Percentiles rank a stretch among this genome's conserved stretches.
Evolutionary conservation across 2,329 filamentous ascomycete species (phyloP).

Genomic region (Clarireedia monteithiana): DNA sequence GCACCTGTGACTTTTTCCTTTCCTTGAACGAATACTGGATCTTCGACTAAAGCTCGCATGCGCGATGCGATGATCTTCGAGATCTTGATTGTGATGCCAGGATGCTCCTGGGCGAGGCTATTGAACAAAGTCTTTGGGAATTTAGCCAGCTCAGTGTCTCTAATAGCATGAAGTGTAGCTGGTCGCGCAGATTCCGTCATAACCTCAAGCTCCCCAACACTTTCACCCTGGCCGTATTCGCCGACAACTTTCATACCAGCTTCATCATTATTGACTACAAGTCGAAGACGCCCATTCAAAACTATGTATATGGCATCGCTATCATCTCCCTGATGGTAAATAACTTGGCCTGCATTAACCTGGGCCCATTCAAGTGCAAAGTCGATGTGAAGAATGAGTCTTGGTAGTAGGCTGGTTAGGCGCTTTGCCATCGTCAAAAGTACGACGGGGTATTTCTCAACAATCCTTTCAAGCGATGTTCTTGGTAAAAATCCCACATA

Average conservation of each 20-base stretch:
- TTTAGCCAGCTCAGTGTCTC: slow-evolving; percentile 92
- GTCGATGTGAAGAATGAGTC: slow-evolving; percentile 90
- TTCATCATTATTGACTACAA: slow-evolving; percentile 73
- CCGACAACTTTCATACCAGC: slow-evolving; percentile 80
- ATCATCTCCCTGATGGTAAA: slow-evolving; percentile 89
- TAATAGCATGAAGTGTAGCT: slow-evolving; percentile 88
- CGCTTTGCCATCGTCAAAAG: slow-evolving; percentile 94
- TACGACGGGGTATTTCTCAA: slow-evolving; percentile 86
- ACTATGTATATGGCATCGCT: slow-evolving; percentile 99
- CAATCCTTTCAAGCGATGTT: slow-evolving; percentile 78
- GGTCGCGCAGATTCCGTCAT: slow-evolving; percentile 90
- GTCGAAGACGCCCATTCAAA: slow-evolving; percentile 80
- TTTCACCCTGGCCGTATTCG: slow-evolving; percentile 95
- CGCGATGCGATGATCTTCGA: slow-evolving; percentile 96
- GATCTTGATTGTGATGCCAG: slow-evolving; percentile 97
- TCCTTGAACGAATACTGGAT: slow-evolving; percentile 59
- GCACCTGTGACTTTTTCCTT: slow-evolving; percentile 55
- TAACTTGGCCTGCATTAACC: slow-evolving; percentile 87
- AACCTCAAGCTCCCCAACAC: slow-evolving; percentile 93
- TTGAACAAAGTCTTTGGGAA: slow-evolving; percentile 96
- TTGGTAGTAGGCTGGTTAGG: slow-evolving; percentile 79
- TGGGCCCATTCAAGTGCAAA: slow-evolving; percentile 98
- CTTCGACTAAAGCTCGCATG: slow-evolving; percentile 83
- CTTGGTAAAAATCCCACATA: slow-evolving; percentile 93
- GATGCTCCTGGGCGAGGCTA: slow-evolving; percentile 92